Percentiles rank a stretch among this genome's conserved stretches.
Conservation (phyloP, 2,329 filamentous ascomycete genomes). For the Alternaria consortialis region DNA sequence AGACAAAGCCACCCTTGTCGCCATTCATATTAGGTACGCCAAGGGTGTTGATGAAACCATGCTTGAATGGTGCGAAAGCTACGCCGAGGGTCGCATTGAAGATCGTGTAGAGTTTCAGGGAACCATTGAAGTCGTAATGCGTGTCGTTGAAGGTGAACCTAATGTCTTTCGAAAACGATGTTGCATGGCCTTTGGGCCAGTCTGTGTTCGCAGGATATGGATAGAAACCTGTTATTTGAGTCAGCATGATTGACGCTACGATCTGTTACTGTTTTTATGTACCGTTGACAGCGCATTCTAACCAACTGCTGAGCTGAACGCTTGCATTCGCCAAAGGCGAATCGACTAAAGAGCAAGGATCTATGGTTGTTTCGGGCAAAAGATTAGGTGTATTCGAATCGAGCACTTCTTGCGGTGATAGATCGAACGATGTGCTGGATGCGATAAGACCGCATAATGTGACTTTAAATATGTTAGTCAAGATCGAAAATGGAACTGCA, state of each 20-base stretch:
- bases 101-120: slow-evolving; percentile 34
- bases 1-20: slow-evolving; percentile 46
- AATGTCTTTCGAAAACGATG: slow-evolving; percentile 38
- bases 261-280: background rate
- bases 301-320: slow-evolving; percentile 41
- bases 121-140: slow-evolving; percentile 43
- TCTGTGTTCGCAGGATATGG: slow-evolving; percentile 43
- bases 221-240: slow-evolving; percentile 35
- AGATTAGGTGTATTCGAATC: background rate
- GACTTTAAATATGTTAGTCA: slow-evolving; percentile 11
- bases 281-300: slow-evolving; percentile 46
- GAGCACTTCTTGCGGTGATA: slow-evolving; percentile 15
- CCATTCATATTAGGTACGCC: slow-evolving; percentile 42
- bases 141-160: slow-evolving; percentile 46
- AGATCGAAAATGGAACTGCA: background rate
- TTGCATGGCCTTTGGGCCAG: slow-evolving; percentile 36
- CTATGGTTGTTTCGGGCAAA: slow-evolving; percentile 2
- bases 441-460: slow-evolving; percentile 4
- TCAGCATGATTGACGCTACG: background rate
- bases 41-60: slow-evolving; percentile 40
- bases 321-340: slow-evolving; percentile 36
- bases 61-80: slow-evolving; percentile 40
- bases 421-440: slow-evolving; percentile 5
- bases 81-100: slow-evolving; percentile 40
- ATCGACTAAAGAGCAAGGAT: slow-evolving; percentile 39